These are phyloP conservation scores for Ilyonectria robusta DNA, from an alignment of 2,329 filamentous ascomycete genomes.

Conservation along the genomic window DNA sequence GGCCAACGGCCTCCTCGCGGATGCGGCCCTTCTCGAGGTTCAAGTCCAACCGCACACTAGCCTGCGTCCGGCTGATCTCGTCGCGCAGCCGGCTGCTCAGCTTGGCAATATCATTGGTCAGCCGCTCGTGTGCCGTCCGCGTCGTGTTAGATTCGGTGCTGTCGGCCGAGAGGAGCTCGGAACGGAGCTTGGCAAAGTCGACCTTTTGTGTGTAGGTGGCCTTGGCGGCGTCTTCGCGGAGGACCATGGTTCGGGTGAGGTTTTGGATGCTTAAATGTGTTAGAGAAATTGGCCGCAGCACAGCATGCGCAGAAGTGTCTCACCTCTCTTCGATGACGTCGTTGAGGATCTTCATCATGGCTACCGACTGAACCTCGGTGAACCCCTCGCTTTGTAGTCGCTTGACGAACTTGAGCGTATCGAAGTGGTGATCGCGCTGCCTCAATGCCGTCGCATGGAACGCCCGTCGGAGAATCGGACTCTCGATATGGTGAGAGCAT, in stretches of 20 bases:
- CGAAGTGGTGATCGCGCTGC: slow-evolving; percentile 91
- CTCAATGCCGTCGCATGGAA: slow-evolving; percentile 78
- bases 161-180: slow-evolving; percentile 92
- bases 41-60: slow-evolving; percentile 90
- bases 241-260: slow-evolving; percentile 96
- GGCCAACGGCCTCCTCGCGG: slow-evolving; percentile 93
- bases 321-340: slow-evolving; percentile 97
- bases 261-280: slow-evolving; percentile 83
- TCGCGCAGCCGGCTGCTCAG: slow-evolving; percentile 90
- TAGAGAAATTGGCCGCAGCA: background rate
- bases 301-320: background rate
- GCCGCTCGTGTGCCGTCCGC: slow-evolving; percentile 88
- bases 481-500: slow-evolving; percentile 29
- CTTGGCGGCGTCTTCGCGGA: slow-evolving; percentile 91
- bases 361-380: slow-evolving; percentile 93
- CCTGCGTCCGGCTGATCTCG: slow-evolving; percentile 95
- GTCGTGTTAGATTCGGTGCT: slow-evolving; percentile 92
- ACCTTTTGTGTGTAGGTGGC: slow-evolving; percentile 90
- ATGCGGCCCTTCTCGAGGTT: slow-evolving; percentile 98
- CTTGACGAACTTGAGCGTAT: slow-evolving; percentile 97
- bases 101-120: slow-evolving; percentile 96
- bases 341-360: slow-evolving; percentile 98
- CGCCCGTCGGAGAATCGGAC: slow-evolving; percentile 54
- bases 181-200: slow-evolving; percentile 96
- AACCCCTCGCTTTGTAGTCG: slow-evolving; percentile 91